phyloP scores from a whole-genome alignment of 306 rosid species.

The Adenanthera pavonina region DNA sequence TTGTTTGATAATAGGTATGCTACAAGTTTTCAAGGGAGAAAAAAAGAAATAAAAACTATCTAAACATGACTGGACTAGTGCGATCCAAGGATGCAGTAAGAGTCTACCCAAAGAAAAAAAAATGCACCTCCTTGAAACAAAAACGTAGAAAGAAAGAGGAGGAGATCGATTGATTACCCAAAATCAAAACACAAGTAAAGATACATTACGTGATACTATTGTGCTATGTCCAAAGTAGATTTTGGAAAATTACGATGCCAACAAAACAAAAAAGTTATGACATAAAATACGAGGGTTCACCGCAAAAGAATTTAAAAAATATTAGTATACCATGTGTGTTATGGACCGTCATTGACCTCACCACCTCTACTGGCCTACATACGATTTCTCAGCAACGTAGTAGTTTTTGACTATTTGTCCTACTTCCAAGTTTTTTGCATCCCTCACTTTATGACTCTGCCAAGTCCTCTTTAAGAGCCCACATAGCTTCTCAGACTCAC shows the following conservation, averaged over 20 bases:
- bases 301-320: background rate
- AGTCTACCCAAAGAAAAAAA: background rate
- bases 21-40: background rate
- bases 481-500: conserved; percentile 26
- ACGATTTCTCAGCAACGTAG: background rate
- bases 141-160: background rate
- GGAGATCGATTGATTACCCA: conserved; percentile 1
- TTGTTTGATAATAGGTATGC: background rate
- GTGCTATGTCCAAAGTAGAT: background rate
- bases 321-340: background rate
- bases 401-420: conserved; percentile 25
- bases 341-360: background rate
- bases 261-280: background rate
- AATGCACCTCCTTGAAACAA: background rate
- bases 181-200: background rate
- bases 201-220: background rate
- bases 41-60: background rate
- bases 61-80: background rate
- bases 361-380: background rate
- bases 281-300: background rate
- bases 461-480: conserved; percentile 23
- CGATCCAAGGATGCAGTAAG: background rate
- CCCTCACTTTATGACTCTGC: conserved; percentile 21
- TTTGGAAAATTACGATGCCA: background rate
- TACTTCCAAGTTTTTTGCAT: background rate